A percentile compares a stretch with the other conserved stretches of the same genome.
Evolutionary conservation across 257 asterid genomes (phyloP).

Genomic region (Solanum ossicruentum): DNA sequence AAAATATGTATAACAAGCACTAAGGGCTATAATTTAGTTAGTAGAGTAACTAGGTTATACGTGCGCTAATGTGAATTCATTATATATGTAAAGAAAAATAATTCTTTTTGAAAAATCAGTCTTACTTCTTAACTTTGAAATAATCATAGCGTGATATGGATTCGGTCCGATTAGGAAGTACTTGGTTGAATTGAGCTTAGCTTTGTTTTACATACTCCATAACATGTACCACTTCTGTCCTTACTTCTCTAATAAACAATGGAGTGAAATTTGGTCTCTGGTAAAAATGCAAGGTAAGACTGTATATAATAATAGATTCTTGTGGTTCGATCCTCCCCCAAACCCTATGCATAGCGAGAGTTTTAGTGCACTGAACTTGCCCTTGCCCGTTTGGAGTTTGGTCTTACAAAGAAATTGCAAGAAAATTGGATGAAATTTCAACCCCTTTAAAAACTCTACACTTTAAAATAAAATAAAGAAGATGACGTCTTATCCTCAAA

Average conservation of each 20-base stretch:
- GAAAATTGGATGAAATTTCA: not conserved
- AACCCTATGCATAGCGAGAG: no score
- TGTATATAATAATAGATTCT: no score
- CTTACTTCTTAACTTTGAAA: no score
- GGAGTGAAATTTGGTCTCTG: not conserved
- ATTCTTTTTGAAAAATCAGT: no score
- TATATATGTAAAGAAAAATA: no score
- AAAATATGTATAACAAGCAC: no score
- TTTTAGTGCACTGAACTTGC: no score
- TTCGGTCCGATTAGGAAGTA: not conserved
- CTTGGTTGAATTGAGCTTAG: not conserved
- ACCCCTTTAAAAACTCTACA: not conserved
- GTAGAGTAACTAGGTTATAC: no score
- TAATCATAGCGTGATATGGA: no score
- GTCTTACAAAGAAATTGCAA: not conserved
- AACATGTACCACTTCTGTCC: not conserved
- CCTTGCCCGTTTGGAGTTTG: not conserved
- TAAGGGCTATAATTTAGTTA: no score
- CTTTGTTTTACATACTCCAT: not conserved
- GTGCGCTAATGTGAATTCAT: no score
- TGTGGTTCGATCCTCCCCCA: accelerated
- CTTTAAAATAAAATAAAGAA: not conserved
- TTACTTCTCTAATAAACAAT: not conserved
- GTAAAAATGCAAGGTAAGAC: no score
- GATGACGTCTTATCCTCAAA: not conserved